A percentile compares a stretch with the other conserved stretches of the same genome.
phyloP scores from a whole-genome alignment of 140 eudicot genomes.

The Cichorium intybus region DNA sequence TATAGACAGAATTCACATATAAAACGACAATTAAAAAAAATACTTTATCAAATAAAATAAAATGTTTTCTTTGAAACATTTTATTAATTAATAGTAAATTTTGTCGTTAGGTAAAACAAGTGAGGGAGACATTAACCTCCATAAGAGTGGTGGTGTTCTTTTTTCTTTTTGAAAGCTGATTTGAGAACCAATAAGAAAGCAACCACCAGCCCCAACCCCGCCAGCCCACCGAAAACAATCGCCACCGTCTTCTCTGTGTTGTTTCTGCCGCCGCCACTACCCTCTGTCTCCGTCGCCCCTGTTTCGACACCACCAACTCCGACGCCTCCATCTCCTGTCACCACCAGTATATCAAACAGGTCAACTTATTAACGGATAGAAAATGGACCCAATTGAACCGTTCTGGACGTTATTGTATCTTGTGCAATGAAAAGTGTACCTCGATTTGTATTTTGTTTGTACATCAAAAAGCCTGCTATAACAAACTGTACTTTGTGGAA shows the following conservation, averaged over 20 bases:
- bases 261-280: constrained; percentile 30
- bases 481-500: background rate
- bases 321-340: background rate
- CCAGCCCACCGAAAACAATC: constrained; percentile 80
- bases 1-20: background rate
- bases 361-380: background rate
- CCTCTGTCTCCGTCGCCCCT: constrained; percentile 22
- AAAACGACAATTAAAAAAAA: background rate
- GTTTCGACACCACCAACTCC: constrained; percentile 25
- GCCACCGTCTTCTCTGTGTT: constrained; percentile 76
- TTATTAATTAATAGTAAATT: background rate
- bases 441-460: constrained; percentile 24
- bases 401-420: background rate
- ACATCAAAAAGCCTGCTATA: constrained; percentile 3
- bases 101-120: background rate
- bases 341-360: constrained; percentile 20
- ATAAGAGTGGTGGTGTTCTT: constrained; percentile 31
- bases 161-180: constrained; percentile 75
- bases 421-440: background rate
- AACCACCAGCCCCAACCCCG: constrained; percentile 50
- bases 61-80: too few species aligned
- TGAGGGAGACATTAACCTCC: constrained; percentile 39
- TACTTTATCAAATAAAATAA: too few species aligned
- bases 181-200: constrained; percentile 62
- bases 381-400: background rate